Conservation (phyloP, 495 filamentous ascomycete species). For the Aspergillus kassunensis region DNA sequence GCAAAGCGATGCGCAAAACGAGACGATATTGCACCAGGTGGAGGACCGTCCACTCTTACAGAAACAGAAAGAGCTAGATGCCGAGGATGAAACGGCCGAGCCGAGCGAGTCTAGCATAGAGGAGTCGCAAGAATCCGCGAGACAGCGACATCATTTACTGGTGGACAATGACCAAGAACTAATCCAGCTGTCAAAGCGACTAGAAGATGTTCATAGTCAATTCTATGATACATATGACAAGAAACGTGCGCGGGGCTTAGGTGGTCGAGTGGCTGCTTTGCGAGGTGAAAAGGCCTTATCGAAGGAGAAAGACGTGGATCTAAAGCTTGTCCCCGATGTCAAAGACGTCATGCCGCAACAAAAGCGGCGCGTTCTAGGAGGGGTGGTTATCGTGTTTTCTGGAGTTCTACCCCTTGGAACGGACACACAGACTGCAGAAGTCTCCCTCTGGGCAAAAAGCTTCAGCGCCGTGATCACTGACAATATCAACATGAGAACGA, state of each 20-base stretch:
- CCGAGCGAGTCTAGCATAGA: constrained; percentile 37
- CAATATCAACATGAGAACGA: constrained; percentile 54
- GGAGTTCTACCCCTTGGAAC: constrained; percentile 79
- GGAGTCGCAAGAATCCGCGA: constrained; percentile 39
- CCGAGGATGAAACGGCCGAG: constrained; percentile 66
- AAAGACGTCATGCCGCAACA: constrained; percentile 74
- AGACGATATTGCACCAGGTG: constrained; percentile 81
- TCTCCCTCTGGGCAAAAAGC: constrained; percentile 74
- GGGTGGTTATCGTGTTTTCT: constrained; percentile 74
- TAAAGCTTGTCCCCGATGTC: constrained; percentile 75
- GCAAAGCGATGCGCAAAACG: constrained; percentile 77
- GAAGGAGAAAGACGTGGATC: constrained; percentile 54
- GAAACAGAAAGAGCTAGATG: constrained; percentile 83
- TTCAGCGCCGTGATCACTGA: constrained; percentile 76
- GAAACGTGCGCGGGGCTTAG: constrained; percentile 43
- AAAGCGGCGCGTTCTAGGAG: constrained; percentile 67
- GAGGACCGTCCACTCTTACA: constrained; percentile 81
- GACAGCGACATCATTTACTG: constrained; percentile 70
- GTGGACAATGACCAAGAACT: constrained; percentile 84
- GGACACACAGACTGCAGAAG: constrained; percentile 75
- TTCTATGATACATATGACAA: constrained; percentile 82
- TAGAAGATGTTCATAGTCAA: constrained; percentile 66
- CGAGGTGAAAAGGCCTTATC: constrained; percentile 48
- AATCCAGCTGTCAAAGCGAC: constrained; percentile 62
- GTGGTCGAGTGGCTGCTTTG: constrained; percentile 57